Conservation (phyloP, 352 stramenopile genomes). For the Globisporangium carolinianum region DNA sequence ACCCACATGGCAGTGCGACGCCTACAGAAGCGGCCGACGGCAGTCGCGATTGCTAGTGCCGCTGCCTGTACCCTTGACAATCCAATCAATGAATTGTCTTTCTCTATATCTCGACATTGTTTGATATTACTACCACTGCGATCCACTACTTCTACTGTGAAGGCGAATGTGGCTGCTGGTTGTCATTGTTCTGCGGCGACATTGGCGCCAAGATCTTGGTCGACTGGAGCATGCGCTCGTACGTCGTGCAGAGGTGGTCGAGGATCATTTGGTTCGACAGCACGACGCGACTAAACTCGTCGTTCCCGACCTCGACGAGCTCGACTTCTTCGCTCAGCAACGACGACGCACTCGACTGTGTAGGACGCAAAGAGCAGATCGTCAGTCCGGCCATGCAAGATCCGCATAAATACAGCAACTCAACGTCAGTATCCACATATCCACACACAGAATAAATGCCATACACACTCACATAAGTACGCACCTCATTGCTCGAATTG, state of each 20-base stretch:
- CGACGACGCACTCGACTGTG: background rate
- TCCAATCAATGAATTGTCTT: too few species aligned
- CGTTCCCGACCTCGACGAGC: constrained; percentile 53
- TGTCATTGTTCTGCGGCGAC: background rate
- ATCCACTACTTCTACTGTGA: background rate
- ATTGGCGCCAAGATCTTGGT: constrained; percentile 7
- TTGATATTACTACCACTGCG: background rate
- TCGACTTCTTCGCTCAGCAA: constrained; percentile 21
- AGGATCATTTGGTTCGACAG: constrained; percentile 82
- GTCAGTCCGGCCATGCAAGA: too few species aligned
- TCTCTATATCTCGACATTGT: too few species aligned
- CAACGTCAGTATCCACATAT: background rate
- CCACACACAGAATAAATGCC: too few species aligned
- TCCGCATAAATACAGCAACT: background rate
- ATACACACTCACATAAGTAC: too few species aligned
- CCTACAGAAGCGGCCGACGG: too few species aligned
- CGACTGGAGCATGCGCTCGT: constrained; percentile 50
- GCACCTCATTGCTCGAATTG: background rate
- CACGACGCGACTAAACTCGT: constrained; percentile 66
- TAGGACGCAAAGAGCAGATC: too few species aligned
- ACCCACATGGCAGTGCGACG: too few species aligned
- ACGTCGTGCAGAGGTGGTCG: constrained; percentile 81
- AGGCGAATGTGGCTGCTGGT: background rate
- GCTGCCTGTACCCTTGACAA: too few species aligned
- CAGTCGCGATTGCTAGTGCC: too few species aligned